A percentile compares a stretch with the other conserved stretches of the same genome.
Evolutionary conservation across 768 basidiomycete genomes (phyloP).

Genomic region (Lentinula guzmanii): DNA sequence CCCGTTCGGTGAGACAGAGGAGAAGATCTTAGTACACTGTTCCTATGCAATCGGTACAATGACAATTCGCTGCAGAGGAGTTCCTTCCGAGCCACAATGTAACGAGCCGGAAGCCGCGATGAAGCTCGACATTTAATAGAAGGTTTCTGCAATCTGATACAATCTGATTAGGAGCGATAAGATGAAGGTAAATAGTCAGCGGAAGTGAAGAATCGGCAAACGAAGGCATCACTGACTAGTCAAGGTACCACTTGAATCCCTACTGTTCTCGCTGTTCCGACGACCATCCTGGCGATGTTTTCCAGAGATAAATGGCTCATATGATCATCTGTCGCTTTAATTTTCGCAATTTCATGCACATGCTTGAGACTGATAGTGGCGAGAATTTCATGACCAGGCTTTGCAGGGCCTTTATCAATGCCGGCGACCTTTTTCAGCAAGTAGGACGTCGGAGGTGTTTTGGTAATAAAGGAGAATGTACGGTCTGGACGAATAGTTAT

Average conservation of each 20-base stretch:
- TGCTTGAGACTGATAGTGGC: constrained; percentile 93
- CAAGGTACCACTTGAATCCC: constrained; percentile 89
- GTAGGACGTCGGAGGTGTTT: constrained; percentile 85
- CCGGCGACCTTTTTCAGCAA: constrained; percentile 89
- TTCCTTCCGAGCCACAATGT: background rate
- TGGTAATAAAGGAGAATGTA: constrained; percentile 88
- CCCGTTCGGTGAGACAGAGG: background rate
- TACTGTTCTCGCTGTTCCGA: constrained; percentile 84
- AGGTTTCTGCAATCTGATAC: background rate
- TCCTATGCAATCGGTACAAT: constrained; percentile 1
- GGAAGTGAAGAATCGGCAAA: background rate
- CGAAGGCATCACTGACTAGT: constrained; percentile 13
- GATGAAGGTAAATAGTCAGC: background rate
- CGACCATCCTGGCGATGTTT: constrained; percentile 80
- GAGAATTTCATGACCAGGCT: constrained; percentile 70
- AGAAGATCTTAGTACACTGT: background rate
- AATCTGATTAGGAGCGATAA: constrained; percentile 1
- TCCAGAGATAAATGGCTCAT: constrained; percentile 83
- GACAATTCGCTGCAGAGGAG: background rate
- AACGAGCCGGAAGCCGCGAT: constrained; percentile 2
- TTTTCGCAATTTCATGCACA: constrained; percentile 97
- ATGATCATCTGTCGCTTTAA: constrained; percentile 88
- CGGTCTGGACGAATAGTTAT: constrained; percentile 94
- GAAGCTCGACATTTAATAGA: background rate
- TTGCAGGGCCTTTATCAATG: constrained; percentile 85